phyloP scores from a whole-genome alignment of 1,139 yeast species.

The Pichia sp. region DNA sequence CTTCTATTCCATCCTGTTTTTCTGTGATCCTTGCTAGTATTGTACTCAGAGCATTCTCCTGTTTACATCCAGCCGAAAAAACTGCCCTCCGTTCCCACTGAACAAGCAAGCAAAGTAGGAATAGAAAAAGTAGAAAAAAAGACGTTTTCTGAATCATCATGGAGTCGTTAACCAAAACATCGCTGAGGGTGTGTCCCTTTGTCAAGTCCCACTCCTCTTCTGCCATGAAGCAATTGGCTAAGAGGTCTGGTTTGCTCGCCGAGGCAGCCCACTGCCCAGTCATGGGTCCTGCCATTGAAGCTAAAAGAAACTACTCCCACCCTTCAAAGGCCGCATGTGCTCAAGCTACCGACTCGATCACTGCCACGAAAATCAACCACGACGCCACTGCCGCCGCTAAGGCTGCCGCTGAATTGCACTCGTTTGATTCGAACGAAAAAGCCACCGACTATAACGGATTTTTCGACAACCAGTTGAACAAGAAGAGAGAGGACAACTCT shows the following conservation, averaged over 20 bases:
- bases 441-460: constrained; percentile 30
- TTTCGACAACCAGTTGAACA: constrained; percentile 39
- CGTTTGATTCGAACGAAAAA: constrained; percentile 25
- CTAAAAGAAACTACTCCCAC: constrained; percentile 48
- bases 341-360: constrained; percentile 38
- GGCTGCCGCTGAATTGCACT: constrained; percentile 27
- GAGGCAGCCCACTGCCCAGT: constrained; percentile 83
- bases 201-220: constrained; percentile 64
- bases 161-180: constrained; percentile 79
- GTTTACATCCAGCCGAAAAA: not conserved
- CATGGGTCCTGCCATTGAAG: constrained; percentile 71
- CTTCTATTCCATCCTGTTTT: too few species aligned
- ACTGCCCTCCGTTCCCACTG: not conserved
- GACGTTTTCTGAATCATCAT: constrained; percentile 34
- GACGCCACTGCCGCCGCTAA: constrained; percentile 35
- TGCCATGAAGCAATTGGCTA: constrained; percentile 51
- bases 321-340: constrained; percentile 52
- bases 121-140: not conserved
- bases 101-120: not conserved
- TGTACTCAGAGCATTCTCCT: not conserved
- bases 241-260: constrained; percentile 46
- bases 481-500: constrained; percentile 82
- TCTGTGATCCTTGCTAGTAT: too few species aligned
- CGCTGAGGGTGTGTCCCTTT: constrained; percentile 82
- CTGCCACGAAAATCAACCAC: constrained; percentile 29